Conservation (phyloP, 75 land plant genomes). For the Pseudotsuga menziesii region DNA sequence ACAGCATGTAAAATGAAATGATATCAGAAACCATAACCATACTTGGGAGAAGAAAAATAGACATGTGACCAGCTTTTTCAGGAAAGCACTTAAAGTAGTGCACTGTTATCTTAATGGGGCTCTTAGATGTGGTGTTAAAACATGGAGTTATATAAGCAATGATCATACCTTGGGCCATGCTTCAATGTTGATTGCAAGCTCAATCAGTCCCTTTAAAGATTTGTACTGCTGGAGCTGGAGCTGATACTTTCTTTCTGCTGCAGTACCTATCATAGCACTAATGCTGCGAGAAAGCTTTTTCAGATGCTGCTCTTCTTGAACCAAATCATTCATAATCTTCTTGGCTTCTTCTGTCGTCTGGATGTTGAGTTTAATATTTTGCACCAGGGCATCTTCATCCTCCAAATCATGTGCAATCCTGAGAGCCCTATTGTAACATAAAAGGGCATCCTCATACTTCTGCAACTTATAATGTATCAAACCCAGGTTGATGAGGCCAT, state of each 20-base stretch:
- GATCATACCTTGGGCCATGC: conserved; percentile 68
- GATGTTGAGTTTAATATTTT: conserved; percentile 58
- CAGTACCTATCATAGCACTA: conserved; percentile 33
- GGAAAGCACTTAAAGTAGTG: no score
- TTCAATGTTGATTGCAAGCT: conserved; percentile 58
- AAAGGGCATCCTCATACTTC: conserved; percentile 68
- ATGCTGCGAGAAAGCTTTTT: conserved; percentile 52
- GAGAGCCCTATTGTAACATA: conserved; percentile 67
- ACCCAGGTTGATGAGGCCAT: conserved; percentile 92
- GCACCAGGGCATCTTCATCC: conserved; percentile 77
- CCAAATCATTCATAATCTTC: conserved; percentile 46
- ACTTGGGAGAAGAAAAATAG: neutral
- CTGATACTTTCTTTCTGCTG: conserved; percentile 36
- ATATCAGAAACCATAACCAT: neutral
- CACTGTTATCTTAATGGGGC: neutral
- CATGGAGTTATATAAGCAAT: neutral
- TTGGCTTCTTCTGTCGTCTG: conserved; percentile 62
- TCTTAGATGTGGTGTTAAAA: neutral
- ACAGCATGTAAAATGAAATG: conserved; percentile 4
- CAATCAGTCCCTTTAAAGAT: conserved; percentile 51
- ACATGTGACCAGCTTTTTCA: neutral
- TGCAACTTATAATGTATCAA: conserved; percentile 67
- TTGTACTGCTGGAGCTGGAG: conserved; percentile 37
- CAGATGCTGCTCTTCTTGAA: conserved; percentile 64
- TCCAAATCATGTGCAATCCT: conserved; percentile 67